Evolutionary conservation across 208 protist species (phyloP).

Genomic region (Crithidia sp.): DNA sequence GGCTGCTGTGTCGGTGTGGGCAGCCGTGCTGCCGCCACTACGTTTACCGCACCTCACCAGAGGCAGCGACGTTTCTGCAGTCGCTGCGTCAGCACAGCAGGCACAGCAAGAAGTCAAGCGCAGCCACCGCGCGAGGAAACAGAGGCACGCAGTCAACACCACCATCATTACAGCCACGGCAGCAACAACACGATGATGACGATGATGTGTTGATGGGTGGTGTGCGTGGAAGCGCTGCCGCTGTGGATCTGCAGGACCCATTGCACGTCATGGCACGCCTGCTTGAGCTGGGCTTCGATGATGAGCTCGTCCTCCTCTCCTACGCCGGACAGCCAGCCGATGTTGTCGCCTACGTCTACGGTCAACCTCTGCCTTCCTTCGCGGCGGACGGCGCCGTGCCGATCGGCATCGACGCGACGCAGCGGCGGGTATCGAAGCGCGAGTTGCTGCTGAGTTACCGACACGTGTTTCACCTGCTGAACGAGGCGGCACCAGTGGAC

Average conservation of each 20-base stretch:
- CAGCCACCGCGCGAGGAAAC: no score
- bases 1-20: slow-evolving; percentile 61
- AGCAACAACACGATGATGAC: background rate
- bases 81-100: background rate
- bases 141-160: no score
- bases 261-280: slow-evolving; percentile 35
- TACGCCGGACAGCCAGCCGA: slow-evolving; percentile 35
- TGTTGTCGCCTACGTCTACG: slow-evolving; percentile 51
- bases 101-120: background rate
- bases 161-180: background rate
- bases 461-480: slow-evolving; percentile 72
- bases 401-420: slow-evolving; percentile 20
- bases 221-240: background rate
- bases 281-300: slow-evolving; percentile 55
- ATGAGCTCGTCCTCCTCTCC: slow-evolving; percentile 65
- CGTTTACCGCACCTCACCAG: slow-evolving; percentile 40
- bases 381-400: background rate
- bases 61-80: slow-evolving; percentile 18
- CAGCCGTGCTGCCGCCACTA: slow-evolving; percentile 59
- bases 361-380: slow-evolving; percentile 40
- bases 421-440: slow-evolving; percentile 36
- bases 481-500: slow-evolving; percentile 48
- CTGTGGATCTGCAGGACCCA: slow-evolving; percentile 6
- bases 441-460: slow-evolving; percentile 63
- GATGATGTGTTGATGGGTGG: background rate